Evolutionary conservation across 148 eudicot species (phyloP).

Genomic region (Heliosperma pusillum): DNA sequence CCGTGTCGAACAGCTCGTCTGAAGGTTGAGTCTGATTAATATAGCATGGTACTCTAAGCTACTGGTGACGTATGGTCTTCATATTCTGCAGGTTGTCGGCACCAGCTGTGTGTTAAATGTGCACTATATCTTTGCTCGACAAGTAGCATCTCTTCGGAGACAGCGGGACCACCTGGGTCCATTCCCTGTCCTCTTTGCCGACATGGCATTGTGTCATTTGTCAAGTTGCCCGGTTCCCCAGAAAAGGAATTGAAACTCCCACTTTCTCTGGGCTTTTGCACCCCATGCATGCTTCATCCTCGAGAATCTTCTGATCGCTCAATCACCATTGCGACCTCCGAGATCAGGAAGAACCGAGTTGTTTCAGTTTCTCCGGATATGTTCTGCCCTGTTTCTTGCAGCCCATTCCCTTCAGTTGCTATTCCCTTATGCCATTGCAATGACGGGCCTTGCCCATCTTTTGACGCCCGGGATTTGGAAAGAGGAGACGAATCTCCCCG

Average conservation of each 20-base stretch:
- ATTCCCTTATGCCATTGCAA: constrained; percentile 78
- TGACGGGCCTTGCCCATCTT: constrained; percentile 78
- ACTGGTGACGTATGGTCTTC: background rate
- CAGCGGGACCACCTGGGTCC: constrained; percentile 76
- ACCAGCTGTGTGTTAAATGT: constrained; percentile 89
- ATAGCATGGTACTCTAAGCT: background rate
- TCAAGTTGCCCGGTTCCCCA: constrained; percentile 61
- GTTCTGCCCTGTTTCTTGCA: constrained; percentile 85
- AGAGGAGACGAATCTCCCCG: constrained; percentile 58
- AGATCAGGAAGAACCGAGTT: constrained; percentile 57
- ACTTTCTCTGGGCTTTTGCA: constrained; percentile 70
- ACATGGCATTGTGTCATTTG: constrained; percentile 62
- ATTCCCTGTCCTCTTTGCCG: constrained; percentile 94
- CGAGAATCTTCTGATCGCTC: constrained; percentile 50
- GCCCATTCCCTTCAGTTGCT: constrained; percentile 80
- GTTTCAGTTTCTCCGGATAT: constrained; percentile 77
- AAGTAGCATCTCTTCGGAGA: constrained; percentile 57
- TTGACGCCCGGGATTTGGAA: constrained; percentile 54
- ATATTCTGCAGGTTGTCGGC: constrained; percentile 64
- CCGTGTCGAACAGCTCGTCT: no score
- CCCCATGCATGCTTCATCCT: constrained; percentile 86
- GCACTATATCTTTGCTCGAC: constrained; percentile 93
- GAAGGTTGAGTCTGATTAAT: no score
- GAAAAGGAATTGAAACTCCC: constrained; percentile 61
- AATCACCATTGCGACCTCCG: constrained; percentile 40